Conservation (phyloP, 148 eudicot genomes). For the Fagopyrum esculentum region DNA sequence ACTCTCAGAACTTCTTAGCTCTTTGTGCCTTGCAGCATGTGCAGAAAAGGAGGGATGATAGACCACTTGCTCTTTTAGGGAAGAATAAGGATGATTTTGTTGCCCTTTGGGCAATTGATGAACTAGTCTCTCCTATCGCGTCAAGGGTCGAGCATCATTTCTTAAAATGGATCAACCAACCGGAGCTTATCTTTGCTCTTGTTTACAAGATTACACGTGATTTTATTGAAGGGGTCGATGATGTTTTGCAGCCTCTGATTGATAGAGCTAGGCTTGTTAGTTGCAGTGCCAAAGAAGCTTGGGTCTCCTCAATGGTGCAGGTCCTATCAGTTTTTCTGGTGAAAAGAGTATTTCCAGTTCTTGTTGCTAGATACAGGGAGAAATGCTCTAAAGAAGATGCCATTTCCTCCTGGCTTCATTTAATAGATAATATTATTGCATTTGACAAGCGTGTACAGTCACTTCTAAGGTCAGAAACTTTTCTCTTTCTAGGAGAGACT, state of each 20-base stretch:
- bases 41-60: constrained; percentile 29
- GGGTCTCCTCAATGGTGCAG: constrained; percentile 44
- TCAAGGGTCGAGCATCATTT: constrained; percentile 44
- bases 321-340: constrained; percentile 33
- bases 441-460: constrained; percentile 39
- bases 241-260: constrained; percentile 51
- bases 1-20: constrained; percentile 39
- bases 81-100: constrained; percentile 18
- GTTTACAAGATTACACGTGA: constrained; percentile 40
- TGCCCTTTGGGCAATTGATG: constrained; percentile 51
- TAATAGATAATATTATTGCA: constrained; percentile 35
- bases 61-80: constrained; percentile 19
- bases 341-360: constrained; percentile 29
- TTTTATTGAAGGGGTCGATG: constrained; percentile 41
- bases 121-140: constrained; percentile 44
- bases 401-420: constrained; percentile 43
- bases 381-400: constrained; percentile 22
- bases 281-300: constrained; percentile 54
- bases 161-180: constrained; percentile 38
- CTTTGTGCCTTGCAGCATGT: constrained; percentile 50
- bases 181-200: constrained; percentile 45
- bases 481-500: constrained; percentile 21
- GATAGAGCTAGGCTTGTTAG: constrained; percentile 41
- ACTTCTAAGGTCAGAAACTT: constrained; percentile 33
- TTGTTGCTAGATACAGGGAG: constrained; percentile 32